Evolutionary conservation across 2,329 filamentous ascomycete species (phyloP), one percentile per base, ranked within the genome.

Genomic region (Trichoderma oligosporum): DNA sequence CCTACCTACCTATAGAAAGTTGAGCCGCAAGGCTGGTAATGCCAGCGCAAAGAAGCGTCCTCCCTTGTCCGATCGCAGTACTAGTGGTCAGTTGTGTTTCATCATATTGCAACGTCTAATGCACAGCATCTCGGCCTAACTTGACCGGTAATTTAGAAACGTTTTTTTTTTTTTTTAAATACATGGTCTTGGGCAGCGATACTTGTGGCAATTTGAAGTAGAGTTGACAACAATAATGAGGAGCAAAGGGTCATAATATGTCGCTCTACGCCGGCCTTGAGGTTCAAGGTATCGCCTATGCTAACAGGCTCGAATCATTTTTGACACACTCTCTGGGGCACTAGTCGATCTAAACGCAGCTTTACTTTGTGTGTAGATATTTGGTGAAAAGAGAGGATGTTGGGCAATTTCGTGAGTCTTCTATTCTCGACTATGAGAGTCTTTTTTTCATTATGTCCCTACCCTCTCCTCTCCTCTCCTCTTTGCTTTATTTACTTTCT

Each of bases 121-220:
- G 57, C 61, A 63, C 61, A 56, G 56, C 57, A 62, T 65, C 58
- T 59, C 58, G 47, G 64, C 64, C 63, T 60, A 62, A 67, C 46
- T 59, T 62, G 47, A 60, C 58, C 53, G 62, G 56, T 33, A 45
- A 58, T 45, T 4, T 36, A 7, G n/a, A n/a, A n/a, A n/a, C n/a
- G n/a, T n/a, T n/a, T n/a, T n/a, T n/a, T n/a, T n/a, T n/a, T n/a
- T n/a, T n/a, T 36, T 18, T 53, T 47, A 45, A 35, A 54, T 47
- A 55, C 44, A 24, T 57, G 33, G 24, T 29, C 44, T 68, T 65
- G 64, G 67, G 66, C 65, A 65, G 58, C 63, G 53, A 67, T 53
- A 59, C 31, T 22, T 49, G 62, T 64, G 35, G 63, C 20, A n/a
- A 18, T 36, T 25, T 25, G n/a, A 24, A 16, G 4, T n/a, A 56